phyloP scores from a whole-genome alignment of 208 protist species.

The Wallacemonas sp. region DNA sequence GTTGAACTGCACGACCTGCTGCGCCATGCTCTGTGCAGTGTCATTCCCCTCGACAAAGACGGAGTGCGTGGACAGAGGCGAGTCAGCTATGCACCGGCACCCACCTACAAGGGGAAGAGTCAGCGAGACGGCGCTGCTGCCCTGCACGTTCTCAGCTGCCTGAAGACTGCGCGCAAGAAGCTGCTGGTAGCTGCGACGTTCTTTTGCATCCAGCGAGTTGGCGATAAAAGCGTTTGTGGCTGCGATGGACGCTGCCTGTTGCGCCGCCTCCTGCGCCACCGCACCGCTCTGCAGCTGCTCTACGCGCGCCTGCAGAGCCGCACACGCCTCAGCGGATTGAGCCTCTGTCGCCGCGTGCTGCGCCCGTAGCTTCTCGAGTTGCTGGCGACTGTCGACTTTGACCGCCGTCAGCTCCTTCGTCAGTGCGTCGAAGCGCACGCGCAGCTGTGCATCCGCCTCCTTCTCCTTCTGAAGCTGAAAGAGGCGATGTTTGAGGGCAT shows the following conservation, averaged over 20 bases:
- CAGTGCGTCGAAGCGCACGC: background rate
- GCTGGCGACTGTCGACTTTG: background rate
- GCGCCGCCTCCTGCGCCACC: background rate
- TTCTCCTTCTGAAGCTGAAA: constrained; percentile 17
- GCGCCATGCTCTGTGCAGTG: too few relatives aligned
- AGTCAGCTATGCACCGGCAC: too few relatives aligned
- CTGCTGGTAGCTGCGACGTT: background rate
- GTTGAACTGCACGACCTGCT: too few relatives aligned
- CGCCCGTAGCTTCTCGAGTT: constrained; percentile 8
- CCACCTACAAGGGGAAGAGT: too few relatives aligned
- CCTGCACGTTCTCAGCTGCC: too few relatives aligned
- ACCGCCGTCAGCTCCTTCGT: constrained; percentile 1
- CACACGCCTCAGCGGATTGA: background rate
- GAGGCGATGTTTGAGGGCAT: constrained; percentile 9
- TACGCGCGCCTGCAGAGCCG: background rate
- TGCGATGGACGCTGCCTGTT: background rate
- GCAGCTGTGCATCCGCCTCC: constrained; percentile 5
- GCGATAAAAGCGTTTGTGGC: background rate
- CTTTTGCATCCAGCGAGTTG: background rate
- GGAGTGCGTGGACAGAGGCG: too few relatives aligned
- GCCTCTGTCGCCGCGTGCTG: constrained; percentile 2
- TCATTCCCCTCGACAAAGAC: too few relatives aligned
- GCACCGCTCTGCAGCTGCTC: background rate
- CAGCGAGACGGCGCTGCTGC: too few relatives aligned
- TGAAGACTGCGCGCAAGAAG: background rate